Base-by-base conservation (phyloP, 2,329 filamentous ascomycete genomes). In the Arachnomyces sp. region DNA sequence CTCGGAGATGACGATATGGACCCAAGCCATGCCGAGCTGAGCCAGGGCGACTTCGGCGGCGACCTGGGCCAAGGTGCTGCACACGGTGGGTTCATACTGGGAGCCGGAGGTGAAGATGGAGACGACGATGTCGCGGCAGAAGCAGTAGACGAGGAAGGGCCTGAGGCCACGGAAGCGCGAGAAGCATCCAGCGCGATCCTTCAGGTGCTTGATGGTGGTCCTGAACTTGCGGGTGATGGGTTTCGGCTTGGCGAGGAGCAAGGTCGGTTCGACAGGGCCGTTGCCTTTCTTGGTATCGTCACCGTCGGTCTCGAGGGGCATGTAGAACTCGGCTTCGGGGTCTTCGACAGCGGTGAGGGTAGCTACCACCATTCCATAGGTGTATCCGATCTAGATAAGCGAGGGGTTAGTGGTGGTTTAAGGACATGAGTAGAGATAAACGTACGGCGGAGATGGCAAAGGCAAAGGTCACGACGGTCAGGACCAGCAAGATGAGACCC, bases 1-100 rank as follows among this genome's bases (percentile, higher is more conserved):
- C 39, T 77, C 71, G 2, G 85, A 81, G 56, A 95, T 88, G 58
- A 94, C 77, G 53, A 84, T 81, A 61, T 94, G 87, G 3, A 88
- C 84, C 87, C 88, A 94, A 39, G 78, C 74, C 50, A 89, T 76
- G 58, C 78, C 75, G 43, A 90, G 61, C 54, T 82, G 82, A 29
- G 82, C 75, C 25, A 84, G 68, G 14, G 74, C 60, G 15, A 90
- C 60, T 38, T 75, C 71, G 17, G 77, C 70, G 31, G 82, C 42
- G 36, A 81, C 70, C 39, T 71, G 71, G 39, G 69, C 67, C 40
- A 84, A 30, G 17, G 66, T 57, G 53, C 64, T 48, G 48, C 65
- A 55, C 39, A 80, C 49, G 37, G 67, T 55, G 42, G 67, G 49
- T 15, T 31, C 54, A n/a, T 29, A 38, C 64, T 54, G 50, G 25